Evolutionary conservation across 1,284 basidiomycete species (phyloP).

Genomic region (Thecaphora thlaspeos): DNA sequence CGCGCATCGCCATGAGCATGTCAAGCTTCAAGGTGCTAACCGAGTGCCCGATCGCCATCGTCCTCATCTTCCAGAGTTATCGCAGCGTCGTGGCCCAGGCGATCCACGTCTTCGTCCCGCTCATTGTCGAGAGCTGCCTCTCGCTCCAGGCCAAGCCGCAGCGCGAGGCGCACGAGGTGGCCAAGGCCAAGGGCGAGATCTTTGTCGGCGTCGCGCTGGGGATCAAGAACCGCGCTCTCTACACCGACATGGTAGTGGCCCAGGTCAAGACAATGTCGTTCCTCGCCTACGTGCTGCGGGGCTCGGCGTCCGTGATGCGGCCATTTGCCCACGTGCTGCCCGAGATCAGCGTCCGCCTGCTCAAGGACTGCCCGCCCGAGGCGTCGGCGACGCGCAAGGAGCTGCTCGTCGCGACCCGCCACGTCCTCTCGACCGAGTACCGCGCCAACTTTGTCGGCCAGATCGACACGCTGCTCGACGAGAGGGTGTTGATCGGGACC

Average conservation of each 20-base stretch:
- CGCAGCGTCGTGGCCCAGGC: constrained; percentile 67
- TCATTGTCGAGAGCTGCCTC: constrained; percentile 56
- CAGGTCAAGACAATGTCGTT: constrained; percentile 87
- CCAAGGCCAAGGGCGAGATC: constrained; percentile 72
- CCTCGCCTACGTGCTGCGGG: constrained; percentile 84
- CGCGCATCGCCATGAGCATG: constrained; percentile 12
- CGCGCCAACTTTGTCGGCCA: constrained; percentile 78
- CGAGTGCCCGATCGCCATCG: constrained; percentile 90
- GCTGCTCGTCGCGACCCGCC: constrained; percentile 86
- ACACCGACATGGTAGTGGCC: constrained; percentile 83
- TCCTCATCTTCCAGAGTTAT: constrained; percentile 83
- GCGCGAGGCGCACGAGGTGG: constrained; percentile 75
- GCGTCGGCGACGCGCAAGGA: constrained; percentile 76
- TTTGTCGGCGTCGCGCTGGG: constrained; percentile 79
- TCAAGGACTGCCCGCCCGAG: constrained; percentile 90
- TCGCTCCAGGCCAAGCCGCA: constrained; percentile 74
- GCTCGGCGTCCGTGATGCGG: constrained; percentile 69
- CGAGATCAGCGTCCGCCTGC: constrained; percentile 75
- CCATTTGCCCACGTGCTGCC: constrained; percentile 80
- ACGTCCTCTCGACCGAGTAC: constrained; percentile 80
- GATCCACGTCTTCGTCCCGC: constrained; percentile 71
- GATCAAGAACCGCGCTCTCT: constrained; percentile 72
- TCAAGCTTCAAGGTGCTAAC: constrained; percentile 88
- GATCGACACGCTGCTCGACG: constrained; percentile 87
- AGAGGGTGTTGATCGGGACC: constrained; percentile 84